Evolutionary conservation across 2,329 filamentous ascomycete species (phyloP), one percentile per base, ranked within the genome.

Genomic region (Trichoderma pleuroti): DNA sequence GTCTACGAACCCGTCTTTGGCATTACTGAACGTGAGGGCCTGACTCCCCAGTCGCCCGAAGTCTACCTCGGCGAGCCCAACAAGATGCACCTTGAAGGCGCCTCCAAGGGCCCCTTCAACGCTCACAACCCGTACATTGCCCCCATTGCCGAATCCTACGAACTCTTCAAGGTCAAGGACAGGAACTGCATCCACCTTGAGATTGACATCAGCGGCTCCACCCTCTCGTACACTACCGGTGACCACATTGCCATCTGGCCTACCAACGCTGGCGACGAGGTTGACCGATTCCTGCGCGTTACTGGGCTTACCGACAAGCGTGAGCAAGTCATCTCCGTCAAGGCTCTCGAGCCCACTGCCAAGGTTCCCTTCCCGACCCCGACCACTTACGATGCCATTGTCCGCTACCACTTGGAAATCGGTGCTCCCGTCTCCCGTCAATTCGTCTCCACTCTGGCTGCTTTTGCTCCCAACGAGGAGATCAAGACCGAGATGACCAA

Each of bases 171-270:
- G 64, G 91, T 92, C 81, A 93, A 94, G 81, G 93, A 94, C 78
- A 88, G 97, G 73, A 98, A 98, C 85, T 99, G 96, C 80, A 86
- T 99, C 75, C 97, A 99, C 82, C 90, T 98, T 88, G 97, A 99
- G 81, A 90, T 99, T 74, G 93, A 97, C 79, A 89, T 99, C 76
- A 92, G 91, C 77, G 93, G 90, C 76, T 97, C 94, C 67, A 97
- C 97, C 80, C 86, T 99, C 73, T 90, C 88, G 57, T 99, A 99
- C 85, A 93, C 97, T 76, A 99, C 96, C 66, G 96, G 96, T 80
- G 97, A 99, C 79, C 97, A 99, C 81, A 92, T 99, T 78, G 96
- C 96, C 54, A 84, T 99, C 77, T 99, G 97, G 97, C 96, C 97
- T 46, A 97, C 93, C 64, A 99, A 99, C 81, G 86, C 96, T 71